Base-by-base conservation (phyloP, 2,329 filamentous ascomycete genomes). In the Sporothrix phasma region DNA sequence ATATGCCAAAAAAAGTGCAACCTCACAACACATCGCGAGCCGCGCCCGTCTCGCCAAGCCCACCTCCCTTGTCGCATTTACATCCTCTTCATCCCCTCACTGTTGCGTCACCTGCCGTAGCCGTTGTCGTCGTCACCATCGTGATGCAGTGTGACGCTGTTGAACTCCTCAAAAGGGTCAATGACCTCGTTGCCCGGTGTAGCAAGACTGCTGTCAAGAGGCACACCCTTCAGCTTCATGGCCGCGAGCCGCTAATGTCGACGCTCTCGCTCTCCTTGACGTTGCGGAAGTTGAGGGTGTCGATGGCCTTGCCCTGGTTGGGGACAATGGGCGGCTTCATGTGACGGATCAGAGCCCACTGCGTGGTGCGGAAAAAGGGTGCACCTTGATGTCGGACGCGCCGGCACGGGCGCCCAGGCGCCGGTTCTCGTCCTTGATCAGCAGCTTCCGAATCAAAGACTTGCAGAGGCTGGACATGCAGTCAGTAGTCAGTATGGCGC, bases 151-250 rank as follows among this genome's bases (percentile, higher is more conserved):
- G 94, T 99, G 47, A 99, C 92, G 73, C 91, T 96, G 80, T 97
- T 99, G 77, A 99, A 99, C 75, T 97, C 94, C 76, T 97, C 90
- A 73, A 99, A 99, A 1, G 94, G 94, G 81, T 99, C 94, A 3
- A 84, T 81, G 29, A 66, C 58, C 73, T 97, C 93, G 43, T 82
- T 89, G 51, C 89, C 90, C 1, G 93, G 93, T 2, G 93, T 97
- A 1, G 88, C 85, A 62, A 96, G 80, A 1, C 90, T 90, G 49
- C 88, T 93, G 72, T 96, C 92, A 66, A 96, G 79, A 8, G 92
- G 91, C 13, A 96, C 90, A 1, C 92, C 91, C 76, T 90, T 91
- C 56, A 84, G 5, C 22, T 74, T 73, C 73, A 79, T 79, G 11
- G 75, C 68, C 77, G 81, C 2, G 84, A 80, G 19, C 84, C 83